Evolutionary conservation across 768 basidiomycete species (phyloP).

Genomic region (Mycena sanguinolenta): DNA sequence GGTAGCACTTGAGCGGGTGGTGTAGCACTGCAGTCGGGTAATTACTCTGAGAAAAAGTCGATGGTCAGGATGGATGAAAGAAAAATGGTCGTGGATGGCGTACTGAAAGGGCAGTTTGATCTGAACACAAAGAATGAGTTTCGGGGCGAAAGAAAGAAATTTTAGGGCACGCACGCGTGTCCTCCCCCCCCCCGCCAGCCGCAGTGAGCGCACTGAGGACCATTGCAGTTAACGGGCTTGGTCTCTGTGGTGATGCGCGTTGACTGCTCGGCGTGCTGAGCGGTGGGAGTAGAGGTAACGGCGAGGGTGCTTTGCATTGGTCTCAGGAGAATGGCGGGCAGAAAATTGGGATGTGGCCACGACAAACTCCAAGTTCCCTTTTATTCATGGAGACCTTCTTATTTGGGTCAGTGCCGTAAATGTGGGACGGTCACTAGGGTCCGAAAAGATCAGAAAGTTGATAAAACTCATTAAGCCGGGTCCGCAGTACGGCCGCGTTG

Average conservation of each 20-base stretch:
- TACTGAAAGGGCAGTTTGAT: constrained; percentile 4
- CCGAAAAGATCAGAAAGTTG: neutral
- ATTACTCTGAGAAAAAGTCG: neutral
- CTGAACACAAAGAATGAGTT: neutral
- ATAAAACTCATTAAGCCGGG: too few species aligned
- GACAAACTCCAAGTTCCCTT: neutral
- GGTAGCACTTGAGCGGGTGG: neutral
- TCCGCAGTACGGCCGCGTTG: too few species aligned
- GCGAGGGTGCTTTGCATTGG: neutral
- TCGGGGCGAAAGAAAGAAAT: too few species aligned
- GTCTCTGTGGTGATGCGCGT: neutral
- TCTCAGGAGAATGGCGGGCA: neutral
- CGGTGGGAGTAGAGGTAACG: neutral
- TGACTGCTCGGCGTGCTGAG: neutral
- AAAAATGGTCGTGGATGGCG: neutral
- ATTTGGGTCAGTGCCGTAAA: neutral
- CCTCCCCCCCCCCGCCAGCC: constrained; percentile 6
- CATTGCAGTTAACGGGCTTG: neutral
- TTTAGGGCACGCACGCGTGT: neutral
- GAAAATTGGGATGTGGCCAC: neutral
- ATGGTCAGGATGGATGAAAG: neutral
- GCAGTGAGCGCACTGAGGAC: neutral
- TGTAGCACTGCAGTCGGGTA: neutral
- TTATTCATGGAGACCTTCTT: neutral
- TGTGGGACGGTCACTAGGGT: neutral